Percentiles rank a stretch among this genome's conserved stretches.
phyloP scores from a whole-genome alignment of 495 filamentous ascomycete genomes.

The Penicillium cosmopolitanum region DNA sequence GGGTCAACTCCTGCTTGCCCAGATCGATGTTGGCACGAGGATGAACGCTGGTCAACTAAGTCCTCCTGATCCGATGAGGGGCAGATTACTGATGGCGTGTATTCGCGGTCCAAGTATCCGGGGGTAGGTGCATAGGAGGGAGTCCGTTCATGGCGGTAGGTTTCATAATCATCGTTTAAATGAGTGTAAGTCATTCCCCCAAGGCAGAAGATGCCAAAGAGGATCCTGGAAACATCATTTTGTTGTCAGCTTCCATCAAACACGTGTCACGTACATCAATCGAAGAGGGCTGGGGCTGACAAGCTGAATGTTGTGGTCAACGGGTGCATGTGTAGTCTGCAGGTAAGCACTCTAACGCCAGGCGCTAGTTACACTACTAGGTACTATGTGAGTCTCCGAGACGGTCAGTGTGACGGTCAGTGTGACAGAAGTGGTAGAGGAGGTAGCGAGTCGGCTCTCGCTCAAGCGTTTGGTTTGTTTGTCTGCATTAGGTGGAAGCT shows the following conservation, averaged over 20 bases:
- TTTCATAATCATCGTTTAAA: neutral
- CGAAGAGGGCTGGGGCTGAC: no score
- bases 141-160: neutral
- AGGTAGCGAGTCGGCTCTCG: neutral
- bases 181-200: neutral
- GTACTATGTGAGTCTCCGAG: neutral
- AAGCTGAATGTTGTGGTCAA: no score
- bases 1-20: no score
- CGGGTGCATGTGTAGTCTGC: neutral
- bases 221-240: no score
- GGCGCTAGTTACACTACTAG: neutral
- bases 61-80: neutral
- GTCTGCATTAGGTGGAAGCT: neutral
- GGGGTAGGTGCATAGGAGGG: neutral
- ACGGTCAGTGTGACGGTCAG: neutral
- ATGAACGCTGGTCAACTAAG: neutral
- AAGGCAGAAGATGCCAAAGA: no score
- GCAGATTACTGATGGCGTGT: neutral
- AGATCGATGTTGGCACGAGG: no score
- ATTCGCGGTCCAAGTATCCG: neutral
- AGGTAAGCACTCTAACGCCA: neutral
- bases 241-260: no score
- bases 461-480: neutral
- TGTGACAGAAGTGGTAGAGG: neutral
- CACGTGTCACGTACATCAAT: no score